A percentile compares a stretch with the other conserved stretches of the same genome.
Conservation (phyloP, 2,329 filamentous ascomycete genomes). For the Anthostomella pinea region DNA sequence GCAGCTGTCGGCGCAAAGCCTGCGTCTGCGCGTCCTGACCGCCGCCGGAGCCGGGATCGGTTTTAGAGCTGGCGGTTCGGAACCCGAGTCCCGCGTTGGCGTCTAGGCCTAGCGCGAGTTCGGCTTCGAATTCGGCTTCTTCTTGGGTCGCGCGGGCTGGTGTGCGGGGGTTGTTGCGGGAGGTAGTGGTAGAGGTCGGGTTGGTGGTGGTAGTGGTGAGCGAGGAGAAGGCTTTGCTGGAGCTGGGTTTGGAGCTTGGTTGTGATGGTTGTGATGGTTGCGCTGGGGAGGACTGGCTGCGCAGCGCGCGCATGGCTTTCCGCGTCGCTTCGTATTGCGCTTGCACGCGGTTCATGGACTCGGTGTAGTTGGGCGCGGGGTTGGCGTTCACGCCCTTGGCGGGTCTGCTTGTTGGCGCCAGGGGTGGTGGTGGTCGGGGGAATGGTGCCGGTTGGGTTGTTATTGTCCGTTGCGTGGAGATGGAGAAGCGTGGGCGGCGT, state of each 20-base stretch:
- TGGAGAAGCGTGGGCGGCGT: too few species aligned
- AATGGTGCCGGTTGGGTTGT: constrained; percentile 16
- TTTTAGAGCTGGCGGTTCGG: too few species aligned
- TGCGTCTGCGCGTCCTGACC: constrained; percentile 15
- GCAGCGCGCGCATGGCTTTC: constrained; percentile 12
- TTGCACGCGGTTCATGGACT: constrained; percentile 31
- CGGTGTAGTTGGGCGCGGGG: constrained; percentile 30
- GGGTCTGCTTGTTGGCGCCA: too few species aligned
- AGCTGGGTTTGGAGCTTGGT: not conserved
- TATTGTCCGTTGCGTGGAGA: not conserved
- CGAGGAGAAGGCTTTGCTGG: too few species aligned
- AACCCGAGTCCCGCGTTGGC: constrained; percentile 27
- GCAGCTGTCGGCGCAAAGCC: constrained; percentile 20
- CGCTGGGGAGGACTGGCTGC: constrained; percentile 10
- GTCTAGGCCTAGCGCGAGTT: constrained; percentile 21
- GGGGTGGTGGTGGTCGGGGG: constrained; percentile 11
- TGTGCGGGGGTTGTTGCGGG: constrained; percentile 9
- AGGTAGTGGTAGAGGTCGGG: constrained; percentile 5
- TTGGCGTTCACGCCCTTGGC: constrained; percentile 24
- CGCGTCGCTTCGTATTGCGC: constrained; percentile 22
- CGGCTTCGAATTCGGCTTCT: constrained; percentile 22
- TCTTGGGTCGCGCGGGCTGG: too few species aligned
- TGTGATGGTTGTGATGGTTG: constrained; percentile 2
- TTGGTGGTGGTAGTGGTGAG: constrained; percentile 1
- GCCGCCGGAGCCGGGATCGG: too few species aligned